These are phyloP conservation scores for Peronosclerospora sorghi DNA, from an alignment of 352 stramenopile species.

Conservation along the genomic window DNA sequence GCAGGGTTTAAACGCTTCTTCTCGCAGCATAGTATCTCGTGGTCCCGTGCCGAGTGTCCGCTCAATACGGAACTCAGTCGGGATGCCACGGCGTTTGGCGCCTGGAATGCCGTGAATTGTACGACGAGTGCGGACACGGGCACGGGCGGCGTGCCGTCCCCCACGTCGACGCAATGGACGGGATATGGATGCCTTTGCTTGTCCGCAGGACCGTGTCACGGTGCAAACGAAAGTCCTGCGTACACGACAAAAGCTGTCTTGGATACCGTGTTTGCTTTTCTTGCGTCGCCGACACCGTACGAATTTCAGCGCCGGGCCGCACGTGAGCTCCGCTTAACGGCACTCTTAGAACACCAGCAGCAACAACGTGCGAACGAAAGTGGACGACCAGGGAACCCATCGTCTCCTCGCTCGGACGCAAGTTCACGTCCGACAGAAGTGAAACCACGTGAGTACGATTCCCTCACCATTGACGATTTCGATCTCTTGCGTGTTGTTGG, in stretches of 20 bases:
- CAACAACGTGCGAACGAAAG: too few relatives aligned
- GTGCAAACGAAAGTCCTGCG: constrained; percentile 39
- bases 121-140: constrained; percentile 3
- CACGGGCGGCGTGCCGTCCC: constrained; percentile 12
- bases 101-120: too few relatives aligned
- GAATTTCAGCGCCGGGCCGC: constrained; percentile 58
- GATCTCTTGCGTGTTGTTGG: too few relatives aligned
- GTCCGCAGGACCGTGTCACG: constrained; percentile 54
- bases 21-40: constrained; percentile 70
- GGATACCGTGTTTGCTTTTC: constrained; percentile 76
- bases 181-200: constrained; percentile 68
- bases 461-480: too few relatives aligned
- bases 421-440: too few relatives aligned
- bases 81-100: constrained; percentile 14
- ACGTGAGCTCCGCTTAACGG: constrained; percentile 39
- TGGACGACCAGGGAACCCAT: too few relatives aligned
- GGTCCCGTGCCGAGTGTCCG: constrained; percentile 51
- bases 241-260: constrained; percentile 62
- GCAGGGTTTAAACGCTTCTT: constrained; percentile 71
- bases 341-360: constrained; percentile 30
- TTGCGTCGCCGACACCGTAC: constrained; percentile 61
- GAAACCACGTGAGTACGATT: too few relatives aligned
- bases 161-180: constrained; percentile 25
- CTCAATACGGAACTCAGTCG: constrained; percentile 51
- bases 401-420: too few relatives aligned